These are phyloP conservation scores for Melastoma malabathricum DNA, from an alignment of 345 rosid genomes.

Conservation along the genomic window DNA sequence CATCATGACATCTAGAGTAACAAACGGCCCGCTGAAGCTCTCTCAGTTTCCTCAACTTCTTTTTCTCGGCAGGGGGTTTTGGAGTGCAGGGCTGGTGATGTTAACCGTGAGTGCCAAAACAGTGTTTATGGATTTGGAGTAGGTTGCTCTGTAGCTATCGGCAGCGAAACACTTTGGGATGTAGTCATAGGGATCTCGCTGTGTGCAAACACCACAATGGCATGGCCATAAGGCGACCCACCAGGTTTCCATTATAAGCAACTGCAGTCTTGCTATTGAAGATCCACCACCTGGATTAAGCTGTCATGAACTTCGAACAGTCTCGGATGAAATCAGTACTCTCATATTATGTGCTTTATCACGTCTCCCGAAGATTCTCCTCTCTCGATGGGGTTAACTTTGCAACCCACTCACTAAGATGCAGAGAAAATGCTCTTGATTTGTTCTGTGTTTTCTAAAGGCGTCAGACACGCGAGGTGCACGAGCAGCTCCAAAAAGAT, in stretches of 20 bases:
- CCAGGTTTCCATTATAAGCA: conserved; percentile 61
- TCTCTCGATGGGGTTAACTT: conserved; percentile 68
- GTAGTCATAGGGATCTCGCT: conserved; percentile 39
- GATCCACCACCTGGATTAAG: conserved; percentile 57
- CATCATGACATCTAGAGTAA: conserved; percentile 71
- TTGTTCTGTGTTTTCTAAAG: conserved; percentile 46
- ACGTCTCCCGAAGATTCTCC: conserved; percentile 44
- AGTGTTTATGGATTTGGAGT: conserved; percentile 36
- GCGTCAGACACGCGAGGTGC: conserved; percentile 49
- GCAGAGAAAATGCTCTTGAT: conserved; percentile 48
- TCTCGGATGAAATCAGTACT: conserved; percentile 70
- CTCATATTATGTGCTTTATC: conserved; percentile 28
- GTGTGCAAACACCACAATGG: conserved; percentile 56
- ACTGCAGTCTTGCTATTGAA: conserved; percentile 46
- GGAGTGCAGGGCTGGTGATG: conserved; percentile 25
- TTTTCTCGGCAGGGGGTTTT: conserved; percentile 24
- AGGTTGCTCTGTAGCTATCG: conserved; percentile 40
- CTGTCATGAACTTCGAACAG: conserved; percentile 85
- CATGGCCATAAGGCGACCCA: conserved; percentile 75
- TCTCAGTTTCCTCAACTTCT: conserved; percentile 29
- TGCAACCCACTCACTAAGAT: conserved; percentile 46
- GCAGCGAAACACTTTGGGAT: conserved; percentile 50
- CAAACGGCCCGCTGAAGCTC: conserved; percentile 38
- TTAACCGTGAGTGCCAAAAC: conserved; percentile 12
- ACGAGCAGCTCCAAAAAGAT: conserved; percentile 60